A percentile compares a stretch with the other conserved stretches of the same genome.
Evolutionary conservation across 805 yeast species (phyloP).

Genomic region (Schwanniomyces pseudopolymorphus): DNA sequence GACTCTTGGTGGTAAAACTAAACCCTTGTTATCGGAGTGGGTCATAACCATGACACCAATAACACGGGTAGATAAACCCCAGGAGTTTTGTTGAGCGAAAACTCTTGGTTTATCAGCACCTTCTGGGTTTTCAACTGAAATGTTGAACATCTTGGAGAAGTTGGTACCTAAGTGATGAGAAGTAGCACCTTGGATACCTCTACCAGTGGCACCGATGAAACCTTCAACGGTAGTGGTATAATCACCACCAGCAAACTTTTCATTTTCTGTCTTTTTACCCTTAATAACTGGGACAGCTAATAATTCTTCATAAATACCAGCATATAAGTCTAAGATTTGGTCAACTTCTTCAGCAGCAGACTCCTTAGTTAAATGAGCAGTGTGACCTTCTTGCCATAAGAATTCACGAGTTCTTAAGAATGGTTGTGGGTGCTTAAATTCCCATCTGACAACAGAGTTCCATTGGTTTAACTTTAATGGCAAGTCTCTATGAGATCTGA

Average conservation of each 20-base stretch:
- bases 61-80: conserved; percentile 98
- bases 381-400: conserved; percentile 99
- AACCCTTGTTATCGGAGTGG: conserved; percentile 97
- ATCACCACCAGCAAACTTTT: conserved; percentile 96
- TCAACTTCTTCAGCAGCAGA: conserved; percentile 83
- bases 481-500: conserved; percentile 95
- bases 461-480: conserved; percentile 97
- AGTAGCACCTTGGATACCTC: conserved; percentile 99
- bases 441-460: conserved; percentile 99
- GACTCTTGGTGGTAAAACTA: conserved; percentile 96
- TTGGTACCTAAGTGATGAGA: conserved; percentile 97
- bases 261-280: conserved; percentile 95
- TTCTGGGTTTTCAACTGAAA: conserved; percentile 92
- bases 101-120: conserved; percentile 85
- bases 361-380: conserved; percentile 85
- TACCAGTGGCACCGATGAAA: conserved; percentile 95
- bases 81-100: conserved; percentile 92
- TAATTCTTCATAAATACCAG: conserved; percentile 81
- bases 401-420: conserved; percentile 98
- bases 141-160: conserved; percentile 97
- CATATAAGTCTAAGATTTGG: conserved; percentile 83
- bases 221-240: conserved; percentile 97
- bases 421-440: conserved; percentile 99
- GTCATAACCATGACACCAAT: conserved; percentile 99
- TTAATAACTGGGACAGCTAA: conserved; percentile 96